phyloP scores from a whole-genome alignment of 176 grass and related monocot species.

The Secale cereale region DNA sequence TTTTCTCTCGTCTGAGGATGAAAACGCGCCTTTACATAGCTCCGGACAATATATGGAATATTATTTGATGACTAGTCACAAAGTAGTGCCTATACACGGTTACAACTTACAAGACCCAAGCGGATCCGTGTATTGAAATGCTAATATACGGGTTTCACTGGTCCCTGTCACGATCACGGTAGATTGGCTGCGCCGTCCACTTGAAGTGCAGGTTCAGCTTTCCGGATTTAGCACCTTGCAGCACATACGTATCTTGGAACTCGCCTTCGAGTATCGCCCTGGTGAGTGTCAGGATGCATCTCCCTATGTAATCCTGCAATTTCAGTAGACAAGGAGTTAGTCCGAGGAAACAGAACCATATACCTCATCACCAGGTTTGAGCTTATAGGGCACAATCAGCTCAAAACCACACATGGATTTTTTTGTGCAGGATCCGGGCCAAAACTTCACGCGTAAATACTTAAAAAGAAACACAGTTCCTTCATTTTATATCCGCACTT shows the following conservation, averaged over 20 bases:
- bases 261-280: constrained; percentile 84
- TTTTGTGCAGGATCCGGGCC: neutral
- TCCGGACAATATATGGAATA: no score
- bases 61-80: no score
- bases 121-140: neutral
- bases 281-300: constrained; percentile 95
- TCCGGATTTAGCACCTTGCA: constrained; percentile 96
- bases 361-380: neutral
- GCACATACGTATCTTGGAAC: constrained; percentile 60
- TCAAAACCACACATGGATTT: neutral
- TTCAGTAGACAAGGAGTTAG: neutral
- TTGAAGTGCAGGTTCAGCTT: constrained; percentile 83
- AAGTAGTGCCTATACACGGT: no score
- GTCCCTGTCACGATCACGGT: constrained; percentile 60
- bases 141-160: constrained; percentile 27
- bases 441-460: neutral
- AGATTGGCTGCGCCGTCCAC: constrained; percentile 88
- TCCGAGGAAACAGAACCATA: neutral
- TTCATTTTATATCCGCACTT: neutral
- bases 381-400: neutral
- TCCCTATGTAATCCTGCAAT: constrained; percentile 82
- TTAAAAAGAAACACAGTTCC: neutral
- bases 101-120: neutral
- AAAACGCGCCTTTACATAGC: no score
- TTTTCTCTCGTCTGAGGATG: no score